Base-by-base conservation (phyloP, 75 land plant genomes). In the Selaginella moellendorffii region DNA sequence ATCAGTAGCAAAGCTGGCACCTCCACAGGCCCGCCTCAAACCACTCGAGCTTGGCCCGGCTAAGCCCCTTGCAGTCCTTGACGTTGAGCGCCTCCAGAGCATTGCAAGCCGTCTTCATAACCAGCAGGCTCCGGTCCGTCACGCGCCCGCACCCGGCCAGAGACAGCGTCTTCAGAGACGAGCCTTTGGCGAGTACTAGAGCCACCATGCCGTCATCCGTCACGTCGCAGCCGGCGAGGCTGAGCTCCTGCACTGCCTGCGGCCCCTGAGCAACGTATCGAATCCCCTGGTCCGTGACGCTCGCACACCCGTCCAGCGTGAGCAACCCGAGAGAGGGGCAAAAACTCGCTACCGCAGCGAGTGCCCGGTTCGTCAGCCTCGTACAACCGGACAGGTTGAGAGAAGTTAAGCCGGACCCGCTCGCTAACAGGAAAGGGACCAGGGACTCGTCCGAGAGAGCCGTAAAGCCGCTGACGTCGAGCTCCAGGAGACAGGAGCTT, bases 281-380 rank as follows among this genome's bases (percentile, higher is more conserved):
- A 63, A 91, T 56, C 30, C 86, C 77, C 20, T 71, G 28, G 69
- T 91, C 95, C 1, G 77, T 85, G 58, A 91, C 66, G 53, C 66
- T 78, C 54, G 28, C 27, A 58, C 95, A 88, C 46, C 95, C 89
- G 56, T 85, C 81, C 26, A 91, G 78, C 28, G 74, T 81, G 5
- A 91, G 64, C 27, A 65, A 10, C 64, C 71, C 64, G 26, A 91
- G 77, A 22, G 67, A 51, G 26, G 86, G 86, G 73, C 84, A 81
- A 1, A 68, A 25, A 30, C 62, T 76, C 20, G 76, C 78, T 28
- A 91, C 28, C 26, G 79, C 59, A 30, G 70, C 62, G 21, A 91
- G 56, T 9, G 69, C 72, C 18, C 27, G 65, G 67, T 88, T 84
- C 1, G 86, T 80, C 64, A 91, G 52, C 59, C 75, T 77, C 27